Evolutionary conservation across 129 eudicot genomes (phyloP), one percentile per base, ranked within the genome.

Genomic region (Flaveria sonorensis): DNA sequence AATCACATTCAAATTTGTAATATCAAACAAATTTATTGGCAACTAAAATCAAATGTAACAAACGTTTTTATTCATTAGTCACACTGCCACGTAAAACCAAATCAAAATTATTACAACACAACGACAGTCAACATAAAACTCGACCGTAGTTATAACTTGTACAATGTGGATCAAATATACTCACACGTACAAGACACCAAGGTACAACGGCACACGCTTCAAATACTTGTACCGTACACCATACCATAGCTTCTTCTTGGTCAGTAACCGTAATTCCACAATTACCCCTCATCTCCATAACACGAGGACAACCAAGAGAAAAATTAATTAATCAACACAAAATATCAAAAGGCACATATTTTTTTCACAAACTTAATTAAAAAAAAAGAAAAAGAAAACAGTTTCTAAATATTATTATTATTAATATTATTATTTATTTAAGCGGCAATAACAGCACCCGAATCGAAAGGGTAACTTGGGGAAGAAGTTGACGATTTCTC

Each of bases 401-500:
- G 28, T 16, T 51, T 18, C 57, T 11, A 24, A 6, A 45, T 10
- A 14, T 57, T 56, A 6, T 32, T 64, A 66, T 36, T 16, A 36
- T 36, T 5, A 36, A 0, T 5, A 36, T 36, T 32, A 32, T 10
- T 28, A 45, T 40, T 45, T 72, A 30, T 21, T 84, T 57, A 88
- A 32, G 92, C 89, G 1, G 92, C 92, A 23, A 83, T 89, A 72
- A 88, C 86, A 1, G 92, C 81, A 51, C 84, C 87, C 7, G 88
- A 66, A 39, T 9, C 76, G 59, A 71, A 83, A 56, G 86, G 57
- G 77, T 82, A 83, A 74, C 75, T 83, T 46, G 92, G 76, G 68
- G 92, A 82, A 64, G 77, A 26, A 63, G 23, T 48, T 10, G 83
- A 55, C 4, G 76, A 72, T 73, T 80, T 81, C 20, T 77, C 86